Conservation (phyloP, 2,329 filamentous ascomycete species). For the Sordariomycetes sp. region DNA sequence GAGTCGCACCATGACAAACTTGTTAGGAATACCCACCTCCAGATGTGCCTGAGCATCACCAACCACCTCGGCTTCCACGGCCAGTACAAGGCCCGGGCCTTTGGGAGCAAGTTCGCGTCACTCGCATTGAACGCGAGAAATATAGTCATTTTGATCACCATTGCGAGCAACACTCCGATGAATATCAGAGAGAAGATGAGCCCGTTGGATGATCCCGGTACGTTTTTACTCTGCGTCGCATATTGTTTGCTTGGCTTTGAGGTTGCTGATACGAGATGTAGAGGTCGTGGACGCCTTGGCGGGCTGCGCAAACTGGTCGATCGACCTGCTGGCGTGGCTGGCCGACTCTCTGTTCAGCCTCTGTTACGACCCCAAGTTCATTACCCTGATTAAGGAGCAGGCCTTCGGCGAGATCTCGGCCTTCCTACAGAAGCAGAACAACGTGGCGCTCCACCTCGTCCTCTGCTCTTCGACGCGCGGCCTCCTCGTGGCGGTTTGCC, state of each 20-base stretch:
- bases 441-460: slow-evolving; percentile 48
- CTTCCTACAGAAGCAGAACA: slow-evolving; percentile 39
- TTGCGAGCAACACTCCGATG: slow-evolving; percentile 44
- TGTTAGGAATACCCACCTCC: slow-evolving; percentile 58
- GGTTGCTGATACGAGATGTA: slow-evolving; percentile 12
- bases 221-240: slow-evolving; percentile 7
- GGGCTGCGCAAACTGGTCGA: slow-evolving; percentile 66
- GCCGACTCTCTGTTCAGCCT: slow-evolving; percentile 45
- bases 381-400: slow-evolving; percentile 28
- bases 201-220: slow-evolving; percentile 46
- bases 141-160: slow-evolving; percentile 49
- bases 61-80: slow-evolving; percentile 64
- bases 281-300: slow-evolving; percentile 62
- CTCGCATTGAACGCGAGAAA: slow-evolving; percentile 63
- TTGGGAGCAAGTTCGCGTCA: slow-evolving; percentile 64
- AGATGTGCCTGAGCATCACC: slow-evolving; percentile 66
- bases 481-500: slow-evolving; percentile 57
- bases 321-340: slow-evolving; percentile 55
- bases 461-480: slow-evolving; percentile 63
- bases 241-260: neutral
- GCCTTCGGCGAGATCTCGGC: slow-evolving; percentile 32
- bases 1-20: slow-evolving; percentile 60
- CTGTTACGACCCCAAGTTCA: slow-evolving; percentile 35
- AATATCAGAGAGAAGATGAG: slow-evolving; percentile 40
- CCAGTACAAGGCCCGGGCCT: slow-evolving; percentile 44